These are phyloP conservation scores for Fusarium tanahbumbuense DNA, from an alignment of 2,329 filamentous ascomycete species.

Conservation along the genomic window DNA sequence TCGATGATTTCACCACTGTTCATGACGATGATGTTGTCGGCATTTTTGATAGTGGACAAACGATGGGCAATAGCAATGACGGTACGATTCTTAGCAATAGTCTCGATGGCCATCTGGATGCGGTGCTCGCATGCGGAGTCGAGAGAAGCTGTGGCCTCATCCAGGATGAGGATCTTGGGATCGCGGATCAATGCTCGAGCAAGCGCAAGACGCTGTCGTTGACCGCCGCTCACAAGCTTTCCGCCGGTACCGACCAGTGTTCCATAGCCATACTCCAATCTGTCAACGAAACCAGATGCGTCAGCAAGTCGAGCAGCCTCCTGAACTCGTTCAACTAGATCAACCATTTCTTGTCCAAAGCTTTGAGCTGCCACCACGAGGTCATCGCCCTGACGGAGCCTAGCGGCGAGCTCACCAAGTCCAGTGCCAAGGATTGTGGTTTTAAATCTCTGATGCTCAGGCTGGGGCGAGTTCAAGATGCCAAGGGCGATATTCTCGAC, in stretches of 20 bases:
- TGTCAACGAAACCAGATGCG: constrained; percentile 65
- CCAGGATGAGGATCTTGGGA: constrained; percentile 68
- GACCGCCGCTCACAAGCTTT: constrained; percentile 68
- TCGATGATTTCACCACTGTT: constrained; percentile 70
- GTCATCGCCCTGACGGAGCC: constrained; percentile 63
- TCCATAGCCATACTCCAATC: constrained; percentile 64
- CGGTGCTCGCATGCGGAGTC: constrained; percentile 68
- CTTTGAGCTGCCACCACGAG: constrained; percentile 57
- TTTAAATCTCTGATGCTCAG: constrained; percentile 56
- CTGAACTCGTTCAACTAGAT: constrained; percentile 64
- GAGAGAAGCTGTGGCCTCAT: constrained; percentile 71
- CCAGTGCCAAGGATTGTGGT: constrained; percentile 60
- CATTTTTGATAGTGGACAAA: constrained; percentile 70
- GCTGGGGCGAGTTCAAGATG: constrained; percentile 56
- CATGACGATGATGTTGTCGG: constrained; percentile 76
- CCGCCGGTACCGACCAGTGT: constrained; percentile 66
- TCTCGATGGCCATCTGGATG: constrained; percentile 63
- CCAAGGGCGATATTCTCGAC: constrained; percentile 65
- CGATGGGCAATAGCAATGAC: constrained; percentile 75
- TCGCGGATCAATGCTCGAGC: constrained; percentile 68
- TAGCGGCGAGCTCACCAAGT: constrained; percentile 62
- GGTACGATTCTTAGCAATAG: constrained; percentile 64
- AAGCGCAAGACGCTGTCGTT: constrained; percentile 70
- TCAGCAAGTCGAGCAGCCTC: constrained; percentile 69
- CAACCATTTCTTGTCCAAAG: constrained; percentile 57